phyloP scores from a whole-genome alignment of 148 eudicot genomes.

The Arctostaphylos glauca region DNA sequence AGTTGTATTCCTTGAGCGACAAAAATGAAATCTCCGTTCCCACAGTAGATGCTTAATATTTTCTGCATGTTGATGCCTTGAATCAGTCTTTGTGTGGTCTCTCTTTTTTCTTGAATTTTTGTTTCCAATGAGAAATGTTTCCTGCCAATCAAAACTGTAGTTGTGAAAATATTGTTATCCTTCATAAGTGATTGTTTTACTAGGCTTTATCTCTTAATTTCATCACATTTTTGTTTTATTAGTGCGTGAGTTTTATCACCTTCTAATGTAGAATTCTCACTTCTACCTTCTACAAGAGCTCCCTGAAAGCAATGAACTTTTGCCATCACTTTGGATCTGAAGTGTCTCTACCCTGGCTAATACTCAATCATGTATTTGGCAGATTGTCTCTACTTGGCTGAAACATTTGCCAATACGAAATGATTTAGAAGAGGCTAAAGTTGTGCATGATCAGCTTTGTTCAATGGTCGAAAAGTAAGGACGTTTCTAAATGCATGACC shows the following conservation, averaged over 20 bases:
- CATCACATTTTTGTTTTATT: not conserved
- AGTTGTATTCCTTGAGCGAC: slow-evolving; percentile 3
- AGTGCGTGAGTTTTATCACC: not conserved
- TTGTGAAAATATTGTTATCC: not conserved
- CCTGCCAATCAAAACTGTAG: not conserved
- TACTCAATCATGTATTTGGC: not conserved
- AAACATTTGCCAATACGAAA: slow-evolving; percentile 44
- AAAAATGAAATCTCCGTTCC: not conserved
- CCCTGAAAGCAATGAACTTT: not conserved
- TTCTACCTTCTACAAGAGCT: not conserved
- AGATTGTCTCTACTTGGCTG: slow-evolving; percentile 45
- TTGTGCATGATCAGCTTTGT: slow-evolving; percentile 49
- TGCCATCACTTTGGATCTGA: not conserved
- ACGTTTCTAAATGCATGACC: not conserved
- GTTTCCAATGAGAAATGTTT: no score
- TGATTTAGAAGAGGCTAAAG: slow-evolving; percentile 45
- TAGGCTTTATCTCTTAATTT: not conserved
- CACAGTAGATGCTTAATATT: not conserved
- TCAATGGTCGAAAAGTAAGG: slow-evolving; percentile 45
- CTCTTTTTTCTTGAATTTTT: no score
- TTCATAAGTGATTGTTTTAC: not conserved
- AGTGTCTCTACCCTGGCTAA: not conserved
- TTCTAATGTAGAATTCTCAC: not conserved
- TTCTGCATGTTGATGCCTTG: not conserved
- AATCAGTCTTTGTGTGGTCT: not conserved